Evolutionary conservation across 768 basidiomycete species (phyloP).

Genomic region (Hypsizygus marmoreus): DNA sequence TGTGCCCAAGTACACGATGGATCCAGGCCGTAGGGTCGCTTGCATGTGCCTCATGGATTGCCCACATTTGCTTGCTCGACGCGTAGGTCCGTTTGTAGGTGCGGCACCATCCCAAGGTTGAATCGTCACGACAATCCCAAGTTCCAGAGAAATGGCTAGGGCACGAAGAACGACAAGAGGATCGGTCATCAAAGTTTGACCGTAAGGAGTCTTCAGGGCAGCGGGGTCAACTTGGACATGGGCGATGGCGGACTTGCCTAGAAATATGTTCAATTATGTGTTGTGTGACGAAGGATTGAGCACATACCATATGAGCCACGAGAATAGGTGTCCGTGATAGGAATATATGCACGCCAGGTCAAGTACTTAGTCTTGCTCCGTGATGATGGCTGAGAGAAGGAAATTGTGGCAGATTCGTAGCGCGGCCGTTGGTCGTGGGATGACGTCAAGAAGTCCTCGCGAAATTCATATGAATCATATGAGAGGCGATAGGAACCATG

Average conservation of each 20-base stretch:
- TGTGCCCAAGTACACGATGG: constrained; percentile 16
- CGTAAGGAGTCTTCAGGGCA: constrained; percentile 36
- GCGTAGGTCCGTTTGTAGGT: constrained; percentile 10
- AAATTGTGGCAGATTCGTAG: constrained; percentile 25
- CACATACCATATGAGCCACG: constrained; percentile 29
- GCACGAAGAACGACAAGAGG: constrained; percentile 37
- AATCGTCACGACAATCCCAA: constrained; percentile 37
- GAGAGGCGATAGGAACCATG: constrained; percentile 24
- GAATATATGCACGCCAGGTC: constrained; percentile 34
- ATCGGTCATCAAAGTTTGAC: constrained; percentile 30
- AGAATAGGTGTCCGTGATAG: constrained; percentile 21
- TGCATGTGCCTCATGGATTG: too few species aligned
- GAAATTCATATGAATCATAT: constrained; percentile 38
- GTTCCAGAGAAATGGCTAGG: constrained; percentile 42
- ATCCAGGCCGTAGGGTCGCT: constrained; percentile 5
- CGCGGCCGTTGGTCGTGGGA: constrained; percentile 22
- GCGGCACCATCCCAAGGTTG: constrained; percentile 18
- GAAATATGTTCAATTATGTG: constrained; percentile 1
- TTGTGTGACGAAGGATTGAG: neutral
- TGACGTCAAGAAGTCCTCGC: constrained; percentile 25
- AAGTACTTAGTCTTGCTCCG: constrained; percentile 18
- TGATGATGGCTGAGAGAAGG: constrained; percentile 23
- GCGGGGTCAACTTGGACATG: constrained; percentile 37
- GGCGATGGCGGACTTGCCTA: constrained; percentile 31
- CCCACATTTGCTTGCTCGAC: neutral